Evolutionary conservation across 164 flowering plant species (phyloP).

Genomic region (Saururus chinensis): DNA sequence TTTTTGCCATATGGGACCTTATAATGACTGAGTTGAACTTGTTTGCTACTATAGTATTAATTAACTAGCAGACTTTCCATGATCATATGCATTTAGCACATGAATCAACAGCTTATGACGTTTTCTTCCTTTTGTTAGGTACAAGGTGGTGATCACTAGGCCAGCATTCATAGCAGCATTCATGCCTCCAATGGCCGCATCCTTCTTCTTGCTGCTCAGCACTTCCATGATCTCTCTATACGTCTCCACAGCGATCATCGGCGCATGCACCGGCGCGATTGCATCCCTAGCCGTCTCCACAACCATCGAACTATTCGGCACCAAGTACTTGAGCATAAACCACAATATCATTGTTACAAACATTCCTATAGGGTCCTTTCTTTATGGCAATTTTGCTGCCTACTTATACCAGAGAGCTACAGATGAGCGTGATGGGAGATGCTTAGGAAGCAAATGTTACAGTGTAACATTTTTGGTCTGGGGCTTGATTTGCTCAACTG

Average conservation of each 20-base stretch:
- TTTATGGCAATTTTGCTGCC: slow-evolving; percentile 67
- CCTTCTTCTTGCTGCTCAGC: slow-evolving; percentile 39
- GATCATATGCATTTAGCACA: too few species aligned
- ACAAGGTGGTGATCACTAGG: slow-evolving; percentile 31
- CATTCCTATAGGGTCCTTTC: slow-evolving; percentile 77
- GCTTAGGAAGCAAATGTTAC: slow-evolving; percentile 64
- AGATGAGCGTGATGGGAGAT: slow-evolving; percentile 23
- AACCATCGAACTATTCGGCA: slow-evolving; percentile 74
- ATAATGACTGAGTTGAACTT: background rate
- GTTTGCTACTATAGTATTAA: background rate
- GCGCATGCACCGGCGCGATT: slow-evolving; percentile 72
- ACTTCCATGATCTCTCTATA: slow-evolving; percentile 28
- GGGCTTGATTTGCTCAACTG: slow-evolving; percentile 54
- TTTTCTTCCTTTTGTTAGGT: slow-evolving; percentile 21
- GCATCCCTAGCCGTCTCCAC: slow-evolving; percentile 52
- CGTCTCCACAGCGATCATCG: slow-evolving; percentile 64
- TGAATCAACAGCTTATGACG: too few species aligned
- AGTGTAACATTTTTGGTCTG: slow-evolving; percentile 49
- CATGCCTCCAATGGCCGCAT: slow-evolving; percentile 47
- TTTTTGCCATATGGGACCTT: background rate
- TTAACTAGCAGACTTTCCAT: background rate
- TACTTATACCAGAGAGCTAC: slow-evolving; percentile 36
- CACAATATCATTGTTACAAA: slow-evolving; percentile 76
- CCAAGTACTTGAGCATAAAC: slow-evolving; percentile 62
- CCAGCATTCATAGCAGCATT: slow-evolving; percentile 39